A percentile compares a stretch with the other conserved stretches of the same genome.
phyloP scores from a whole-genome alignment of 257 asterid species.

The Eucommia ulmoides region DNA sequence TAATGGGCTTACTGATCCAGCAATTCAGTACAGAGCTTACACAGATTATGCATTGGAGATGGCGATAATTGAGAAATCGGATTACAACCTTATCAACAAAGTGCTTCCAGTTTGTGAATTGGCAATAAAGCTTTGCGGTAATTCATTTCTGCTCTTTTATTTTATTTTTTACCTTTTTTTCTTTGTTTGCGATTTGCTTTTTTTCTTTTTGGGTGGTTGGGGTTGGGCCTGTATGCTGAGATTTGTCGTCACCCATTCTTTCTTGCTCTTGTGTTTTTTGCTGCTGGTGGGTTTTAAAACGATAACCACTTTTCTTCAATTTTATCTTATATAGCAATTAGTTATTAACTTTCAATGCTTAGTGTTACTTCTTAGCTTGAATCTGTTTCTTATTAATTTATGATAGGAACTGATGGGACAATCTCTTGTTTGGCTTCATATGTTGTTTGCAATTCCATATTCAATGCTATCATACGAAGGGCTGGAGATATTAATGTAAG shows the following conservation, averaged over 20 bases:
- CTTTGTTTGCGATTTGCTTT: background rate
- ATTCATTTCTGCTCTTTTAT: constrained; percentile 9
- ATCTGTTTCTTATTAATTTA: constrained; percentile 8
- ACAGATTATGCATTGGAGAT: constrained; percentile 84
- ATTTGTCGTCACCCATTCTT: background rate
- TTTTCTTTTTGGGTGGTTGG: background rate
- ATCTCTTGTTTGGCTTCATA: constrained; percentile 80
- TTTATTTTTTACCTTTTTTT: background rate
- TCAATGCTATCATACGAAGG: constrained; percentile 41
- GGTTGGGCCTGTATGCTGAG: too few species aligned
- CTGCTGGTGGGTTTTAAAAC: too few species aligned
- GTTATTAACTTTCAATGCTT: too few species aligned
- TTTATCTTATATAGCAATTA: too few species aligned
- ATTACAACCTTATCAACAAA: constrained; percentile 64
- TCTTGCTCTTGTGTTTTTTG: background rate
- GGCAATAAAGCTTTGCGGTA: constrained; percentile 84
- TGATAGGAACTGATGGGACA: constrained; percentile 79
- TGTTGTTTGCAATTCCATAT: constrained; percentile 59
- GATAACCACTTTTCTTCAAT: too few species aligned
- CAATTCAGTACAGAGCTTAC: constrained; percentile 78
- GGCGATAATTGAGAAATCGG: constrained; percentile 59
- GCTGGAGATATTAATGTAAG: constrained; percentile 78
- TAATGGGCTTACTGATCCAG: constrained; percentile 93
- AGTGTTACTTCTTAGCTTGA: constrained; percentile 12
- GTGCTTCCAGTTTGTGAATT: constrained; percentile 75